phyloP scores from a whole-genome alignment of 139 green algal species.

The Bryopsis sp. region DNA sequence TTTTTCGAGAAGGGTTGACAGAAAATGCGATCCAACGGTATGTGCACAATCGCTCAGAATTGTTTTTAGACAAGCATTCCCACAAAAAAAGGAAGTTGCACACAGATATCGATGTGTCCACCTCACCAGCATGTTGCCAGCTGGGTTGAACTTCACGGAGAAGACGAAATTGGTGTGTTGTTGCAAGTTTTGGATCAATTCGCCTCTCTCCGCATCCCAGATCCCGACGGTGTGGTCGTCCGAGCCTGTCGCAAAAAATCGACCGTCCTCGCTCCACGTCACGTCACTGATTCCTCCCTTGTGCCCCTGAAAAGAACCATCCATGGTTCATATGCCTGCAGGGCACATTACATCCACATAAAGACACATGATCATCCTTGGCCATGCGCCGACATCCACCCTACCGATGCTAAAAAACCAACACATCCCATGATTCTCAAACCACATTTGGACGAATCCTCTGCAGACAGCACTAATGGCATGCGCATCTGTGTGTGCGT shows the following conservation, averaged over 20 bases:
- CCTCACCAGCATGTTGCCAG: conserved; percentile 64
- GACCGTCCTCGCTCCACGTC: conserved; percentile 51
- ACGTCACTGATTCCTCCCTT: conserved; percentile 65
- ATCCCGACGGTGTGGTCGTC: conserved; percentile 57
- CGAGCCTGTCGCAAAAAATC: conserved; percentile 47
- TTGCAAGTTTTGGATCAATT: conserved; percentile 40
- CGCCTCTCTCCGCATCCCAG: conserved; percentile 44
- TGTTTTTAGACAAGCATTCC: neutral
- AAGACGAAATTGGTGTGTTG: conserved; percentile 85
- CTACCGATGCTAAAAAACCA: too few species aligned
- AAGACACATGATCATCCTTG: too few species aligned
- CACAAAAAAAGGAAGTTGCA: neutral
- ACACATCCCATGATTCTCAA: too few species aligned
- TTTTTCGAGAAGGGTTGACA: too few species aligned
- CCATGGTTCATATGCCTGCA: too few species aligned
- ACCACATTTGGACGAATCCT: neutral
- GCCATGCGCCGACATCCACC: too few species aligned
- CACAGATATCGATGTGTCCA: too few species aligned
- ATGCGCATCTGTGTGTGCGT: neutral
- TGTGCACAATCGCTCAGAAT: neutral
- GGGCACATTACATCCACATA: too few species aligned
- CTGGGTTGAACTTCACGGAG: conserved; percentile 68
- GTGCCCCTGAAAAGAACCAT: conserved; percentile 35
- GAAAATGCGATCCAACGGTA: too few species aligned
- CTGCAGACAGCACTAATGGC: neutral